phyloP scores from a whole-genome alignment of 768 basidiomycete species.

The Pholiota molesta region DNA sequence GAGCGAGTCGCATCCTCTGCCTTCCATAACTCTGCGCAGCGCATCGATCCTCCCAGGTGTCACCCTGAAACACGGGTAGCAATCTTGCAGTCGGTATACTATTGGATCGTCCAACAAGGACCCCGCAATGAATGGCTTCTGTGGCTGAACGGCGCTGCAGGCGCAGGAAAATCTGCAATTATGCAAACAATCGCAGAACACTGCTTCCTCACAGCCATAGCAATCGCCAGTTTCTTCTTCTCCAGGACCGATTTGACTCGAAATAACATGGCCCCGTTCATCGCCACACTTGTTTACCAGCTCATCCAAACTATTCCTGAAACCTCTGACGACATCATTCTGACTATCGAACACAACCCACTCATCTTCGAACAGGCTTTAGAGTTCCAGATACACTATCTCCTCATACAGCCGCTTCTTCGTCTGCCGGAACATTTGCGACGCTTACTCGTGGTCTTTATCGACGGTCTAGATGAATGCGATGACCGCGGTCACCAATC shows the following conservation, averaged over 20 bases:
- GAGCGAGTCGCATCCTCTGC: constrained; percentile 12
- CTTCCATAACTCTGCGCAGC: constrained; percentile 18
- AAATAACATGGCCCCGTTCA: background rate
- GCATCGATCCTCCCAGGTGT: constrained; percentile 19
- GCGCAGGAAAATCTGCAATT: constrained; percentile 20
- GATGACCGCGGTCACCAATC: background rate
- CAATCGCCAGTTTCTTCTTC: constrained; percentile 19
- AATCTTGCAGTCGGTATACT: constrained; percentile 17
- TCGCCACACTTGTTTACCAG: constrained; percentile 15
- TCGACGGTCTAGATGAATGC: constrained; percentile 18
- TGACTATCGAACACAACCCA: constrained; percentile 9
- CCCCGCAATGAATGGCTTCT: constrained; percentile 1
- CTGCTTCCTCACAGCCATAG: background rate
- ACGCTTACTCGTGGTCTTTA: background rate
- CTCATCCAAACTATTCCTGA: constrained; percentile 8
- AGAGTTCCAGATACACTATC: background rate
- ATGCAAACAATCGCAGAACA: constrained; percentile 18
- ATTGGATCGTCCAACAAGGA: constrained; percentile 14
- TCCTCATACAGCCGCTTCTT: constrained; percentile 9
- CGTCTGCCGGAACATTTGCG: background rate
- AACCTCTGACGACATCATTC: constrained; percentile 2
- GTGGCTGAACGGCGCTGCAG: constrained; percentile 17
- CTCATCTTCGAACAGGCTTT: constrained; percentile 12
- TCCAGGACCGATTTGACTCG: background rate
- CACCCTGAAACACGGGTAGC: constrained; percentile 17